phyloP scores from a whole-genome alignment of 2,329 filamentous ascomycete genomes.

The Alternaria consortialis region DNA sequence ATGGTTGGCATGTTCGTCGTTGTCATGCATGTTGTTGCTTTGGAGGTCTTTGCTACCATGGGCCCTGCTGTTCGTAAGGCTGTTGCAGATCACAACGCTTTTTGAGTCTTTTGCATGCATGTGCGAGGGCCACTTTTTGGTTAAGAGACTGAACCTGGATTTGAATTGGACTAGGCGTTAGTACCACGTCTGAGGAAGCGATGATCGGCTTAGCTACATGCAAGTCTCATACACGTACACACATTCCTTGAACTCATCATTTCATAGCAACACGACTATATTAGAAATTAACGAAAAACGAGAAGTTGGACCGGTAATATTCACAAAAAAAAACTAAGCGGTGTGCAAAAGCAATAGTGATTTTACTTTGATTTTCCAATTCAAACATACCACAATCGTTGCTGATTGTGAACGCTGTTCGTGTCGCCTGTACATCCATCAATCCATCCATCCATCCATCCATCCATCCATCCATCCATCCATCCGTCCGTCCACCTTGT shows the following conservation, averaged over 20 bases:
- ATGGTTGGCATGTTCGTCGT: conserved; percentile 57
- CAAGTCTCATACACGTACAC: background rate
- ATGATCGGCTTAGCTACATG: background rate
- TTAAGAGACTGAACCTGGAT: background rate
- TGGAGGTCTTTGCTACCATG: conserved; percentile 62
- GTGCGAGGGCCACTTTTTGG: background rate
- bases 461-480: no score
- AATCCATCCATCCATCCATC: background rate
- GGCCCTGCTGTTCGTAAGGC: conserved; percentile 43
- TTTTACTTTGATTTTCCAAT: no score
- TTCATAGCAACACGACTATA: background rate
- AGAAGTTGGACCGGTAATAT: no score
- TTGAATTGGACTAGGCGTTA: background rate
- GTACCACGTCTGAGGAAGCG: background rate
- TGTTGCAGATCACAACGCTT: conserved; percentile 24
- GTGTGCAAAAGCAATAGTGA: background rate
- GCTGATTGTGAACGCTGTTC: no score
- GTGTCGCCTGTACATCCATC: no score
- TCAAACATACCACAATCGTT: background rate
- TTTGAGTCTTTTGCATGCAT: no score
- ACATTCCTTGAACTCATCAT: background rate
- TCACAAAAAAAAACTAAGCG: background rate
- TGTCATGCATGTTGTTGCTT: conserved; percentile 60
- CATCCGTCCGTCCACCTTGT: background rate
- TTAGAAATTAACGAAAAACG: no score